Conservation (phyloP, 2,329 filamentous ascomycete species). For the Tothia fuscella region DNA sequence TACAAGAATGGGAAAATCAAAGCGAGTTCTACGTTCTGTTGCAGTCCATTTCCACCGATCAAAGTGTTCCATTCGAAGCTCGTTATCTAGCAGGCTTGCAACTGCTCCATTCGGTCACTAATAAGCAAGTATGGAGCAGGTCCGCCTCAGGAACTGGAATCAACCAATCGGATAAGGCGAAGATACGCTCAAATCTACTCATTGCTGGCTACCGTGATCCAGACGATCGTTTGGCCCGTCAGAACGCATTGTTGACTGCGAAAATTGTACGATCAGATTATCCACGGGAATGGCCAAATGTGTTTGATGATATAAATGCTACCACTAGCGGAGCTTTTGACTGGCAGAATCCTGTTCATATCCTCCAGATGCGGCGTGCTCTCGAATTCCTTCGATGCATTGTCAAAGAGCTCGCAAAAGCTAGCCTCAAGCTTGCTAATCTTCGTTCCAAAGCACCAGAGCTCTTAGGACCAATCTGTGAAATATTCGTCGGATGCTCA, state of each 20-base stretch:
- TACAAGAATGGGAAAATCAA: slow-evolving; percentile 38
- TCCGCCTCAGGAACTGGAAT: not conserved
- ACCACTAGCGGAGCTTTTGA: slow-evolving; percentile 5
- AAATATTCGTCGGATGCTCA: slow-evolving; percentile 48
- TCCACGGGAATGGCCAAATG: slow-evolving; percentile 61
- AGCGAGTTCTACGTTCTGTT: slow-evolving; percentile 37
- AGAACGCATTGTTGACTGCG: slow-evolving; percentile 77
- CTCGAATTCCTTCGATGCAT: slow-evolving; percentile 72
- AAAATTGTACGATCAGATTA: slow-evolving; percentile 87
- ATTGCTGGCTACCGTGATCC: slow-evolving; percentile 67
- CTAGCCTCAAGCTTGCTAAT: slow-evolving; percentile 60
- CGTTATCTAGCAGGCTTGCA: slow-evolving; percentile 88
- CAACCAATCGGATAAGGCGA: slow-evolving; percentile 49
- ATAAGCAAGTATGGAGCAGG: slow-evolving; percentile 9
- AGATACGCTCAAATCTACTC: slow-evolving; percentile 64
- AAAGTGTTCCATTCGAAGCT: slow-evolving; percentile 60
- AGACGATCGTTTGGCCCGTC: slow-evolving; percentile 63
- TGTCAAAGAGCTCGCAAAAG: slow-evolving; percentile 81
- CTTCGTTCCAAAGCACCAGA: slow-evolving; percentile 72
- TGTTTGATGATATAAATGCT: slow-evolving; percentile 26
- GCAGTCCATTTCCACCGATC: slow-evolving; percentile 71
- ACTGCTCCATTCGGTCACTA: slow-evolving; percentile 30
- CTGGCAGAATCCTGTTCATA: slow-evolving; percentile 33
- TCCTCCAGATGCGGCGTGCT: slow-evolving; percentile 56
- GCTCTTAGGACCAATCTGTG: slow-evolving; percentile 65